A percentile compares a stretch with the other conserved stretches of the same genome.
These are phyloP conservation scores for Cladorrhinum sp. DNA, from an alignment of 2,329 filamentous ascomycete genomes.

Conservation along the genomic window DNA sequence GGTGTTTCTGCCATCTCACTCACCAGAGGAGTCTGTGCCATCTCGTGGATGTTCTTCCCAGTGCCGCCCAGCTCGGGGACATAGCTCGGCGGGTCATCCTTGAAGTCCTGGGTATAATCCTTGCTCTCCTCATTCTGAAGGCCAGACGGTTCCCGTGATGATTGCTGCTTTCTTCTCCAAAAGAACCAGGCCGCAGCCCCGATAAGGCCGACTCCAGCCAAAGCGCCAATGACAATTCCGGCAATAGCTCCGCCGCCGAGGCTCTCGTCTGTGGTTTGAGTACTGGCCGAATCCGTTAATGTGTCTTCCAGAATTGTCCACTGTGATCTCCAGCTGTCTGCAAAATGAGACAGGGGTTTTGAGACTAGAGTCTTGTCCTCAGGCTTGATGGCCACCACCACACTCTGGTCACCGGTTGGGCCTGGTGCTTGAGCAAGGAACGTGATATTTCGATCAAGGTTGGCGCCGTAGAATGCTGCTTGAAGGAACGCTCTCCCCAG, in stretches of 20 bases:
- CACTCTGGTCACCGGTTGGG: conserved; percentile 13
- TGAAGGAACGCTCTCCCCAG: conserved; percentile 26
- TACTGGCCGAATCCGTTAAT: background rate
- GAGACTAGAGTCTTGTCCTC: background rate
- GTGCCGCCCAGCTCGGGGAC: background rate
- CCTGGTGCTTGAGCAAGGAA: conserved; percentile 26
- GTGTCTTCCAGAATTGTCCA: background rate
- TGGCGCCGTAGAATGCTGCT: conserved; percentile 21
- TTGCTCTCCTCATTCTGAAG: background rate
- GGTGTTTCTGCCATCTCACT: background rate
- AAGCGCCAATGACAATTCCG: background rate
- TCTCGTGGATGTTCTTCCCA: background rate
- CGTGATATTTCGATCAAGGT: conserved; percentile 18
- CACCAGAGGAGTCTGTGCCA: background rate
- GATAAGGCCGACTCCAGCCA: background rate
- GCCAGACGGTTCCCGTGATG: background rate
- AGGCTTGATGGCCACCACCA: conserved; percentile 8
- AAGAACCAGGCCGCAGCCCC: background rate
- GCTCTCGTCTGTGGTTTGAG: background rate
- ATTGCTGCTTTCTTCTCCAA: background rate
- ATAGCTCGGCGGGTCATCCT: background rate
- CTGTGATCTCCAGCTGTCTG: background rate
- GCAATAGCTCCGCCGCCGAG: conserved; percentile 1
- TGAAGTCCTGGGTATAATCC: background rate
- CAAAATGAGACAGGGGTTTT: background rate